Evolutionary conservation across 495 filamentous ascomycete species (phyloP).

Genomic region (Gamarada debralockiae): DNA sequence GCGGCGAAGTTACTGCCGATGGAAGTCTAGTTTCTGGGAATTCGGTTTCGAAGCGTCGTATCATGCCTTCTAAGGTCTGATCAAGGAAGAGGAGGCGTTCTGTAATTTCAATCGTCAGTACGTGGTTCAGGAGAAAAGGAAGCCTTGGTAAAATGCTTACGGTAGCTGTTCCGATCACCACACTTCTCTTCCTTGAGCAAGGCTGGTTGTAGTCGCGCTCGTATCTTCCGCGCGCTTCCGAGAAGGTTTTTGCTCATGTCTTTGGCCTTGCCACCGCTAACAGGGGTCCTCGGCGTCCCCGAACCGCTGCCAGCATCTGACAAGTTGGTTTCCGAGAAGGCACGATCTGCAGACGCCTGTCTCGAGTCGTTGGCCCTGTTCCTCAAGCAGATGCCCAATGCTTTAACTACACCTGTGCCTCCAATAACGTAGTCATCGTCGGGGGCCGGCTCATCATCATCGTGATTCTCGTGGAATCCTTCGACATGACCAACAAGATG

Average conservation of each 20-base stretch:
- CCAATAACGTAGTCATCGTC: constrained; percentile 95
- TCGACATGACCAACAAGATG: constrained; percentile 59
- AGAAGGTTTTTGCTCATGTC: constrained; percentile 91
- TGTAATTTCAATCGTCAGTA: constrained; percentile 32
- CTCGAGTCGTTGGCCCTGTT: constrained; percentile 61
- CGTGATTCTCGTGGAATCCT: constrained; percentile 46
- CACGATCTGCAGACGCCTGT: constrained; percentile 36
- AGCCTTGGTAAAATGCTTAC: constrained; percentile 48
- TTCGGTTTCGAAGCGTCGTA: constrained; percentile 91
- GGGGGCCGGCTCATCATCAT: constrained; percentile 68
- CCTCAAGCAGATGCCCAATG: constrained; percentile 81
- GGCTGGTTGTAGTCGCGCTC: constrained; percentile 77
- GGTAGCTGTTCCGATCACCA: constrained; percentile 61
- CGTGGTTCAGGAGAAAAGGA: background rate
- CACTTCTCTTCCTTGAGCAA: constrained; percentile 70
- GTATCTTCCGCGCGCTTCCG: constrained; percentile 81
- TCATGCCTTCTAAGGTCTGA: constrained; percentile 82
- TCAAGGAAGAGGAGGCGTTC: constrained; percentile 87
- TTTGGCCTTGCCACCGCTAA: constrained; percentile 64
- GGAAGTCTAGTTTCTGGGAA: constrained; percentile 80
- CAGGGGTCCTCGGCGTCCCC: constrained; percentile 19
- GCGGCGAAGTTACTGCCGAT: constrained; percentile 15
- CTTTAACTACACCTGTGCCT: constrained; percentile 92
- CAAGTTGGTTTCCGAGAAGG: constrained; percentile 10
- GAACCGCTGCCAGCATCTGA: constrained; percentile 17